Percentiles rank a stretch among this genome's conserved stretches.
Evolutionary conservation across 2,329 filamentous ascomycete genomes (phyloP).

Genomic region (Pseudogymnoascus pannorum): DNA sequence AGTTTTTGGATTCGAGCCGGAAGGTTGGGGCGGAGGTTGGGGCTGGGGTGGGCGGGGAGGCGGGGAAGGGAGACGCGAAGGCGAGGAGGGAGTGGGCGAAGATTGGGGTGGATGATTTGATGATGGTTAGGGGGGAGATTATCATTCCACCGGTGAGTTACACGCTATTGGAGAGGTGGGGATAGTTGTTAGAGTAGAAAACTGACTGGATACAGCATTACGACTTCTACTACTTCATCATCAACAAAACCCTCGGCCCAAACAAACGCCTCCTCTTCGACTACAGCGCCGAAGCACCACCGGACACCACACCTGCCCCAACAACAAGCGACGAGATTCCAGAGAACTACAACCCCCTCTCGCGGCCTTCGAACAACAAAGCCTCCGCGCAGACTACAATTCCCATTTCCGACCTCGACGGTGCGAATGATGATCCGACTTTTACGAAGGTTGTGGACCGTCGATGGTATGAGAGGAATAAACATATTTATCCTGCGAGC

Average conservation of each 20-base stretch:
- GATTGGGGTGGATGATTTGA: constrained; percentile 89
- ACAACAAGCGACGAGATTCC: constrained; percentile 13
- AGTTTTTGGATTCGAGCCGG: constrained; percentile 84
- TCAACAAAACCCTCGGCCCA: constrained; percentile 75
- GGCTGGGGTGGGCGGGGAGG: constrained; percentile 54
- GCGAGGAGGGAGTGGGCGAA: constrained; percentile 80
- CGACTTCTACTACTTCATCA: constrained; percentile 93
- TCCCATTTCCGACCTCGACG: constrained; percentile 56
- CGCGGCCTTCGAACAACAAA: constrained; percentile 29
- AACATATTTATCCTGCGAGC: constrained; percentile 95
- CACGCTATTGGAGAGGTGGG: background rate
- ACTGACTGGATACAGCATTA: constrained; percentile 61
- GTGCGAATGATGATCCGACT: constrained; percentile 66
- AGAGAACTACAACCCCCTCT: constrained; percentile 33
- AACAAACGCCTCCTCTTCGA: constrained; percentile 68
- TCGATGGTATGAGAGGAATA: constrained; percentile 94
- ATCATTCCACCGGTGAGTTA: constrained; percentile 85
- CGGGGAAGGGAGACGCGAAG: constrained; percentile 49
- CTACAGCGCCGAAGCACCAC: constrained; percentile 51
- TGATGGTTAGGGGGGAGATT: constrained; percentile 82
- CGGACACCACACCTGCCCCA: constrained; percentile 10
- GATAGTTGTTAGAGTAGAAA: background rate
- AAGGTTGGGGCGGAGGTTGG: constrained; percentile 82
- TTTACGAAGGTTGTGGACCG: constrained; percentile 92
- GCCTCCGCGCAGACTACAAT: constrained; percentile 15